Percentiles rank a stretch among this genome's conserved stretches.
These are phyloP conservation scores for Citeromyces matritensis DNA, from an alignment of 805 yeast species.

Conservation along the genomic window DNA sequence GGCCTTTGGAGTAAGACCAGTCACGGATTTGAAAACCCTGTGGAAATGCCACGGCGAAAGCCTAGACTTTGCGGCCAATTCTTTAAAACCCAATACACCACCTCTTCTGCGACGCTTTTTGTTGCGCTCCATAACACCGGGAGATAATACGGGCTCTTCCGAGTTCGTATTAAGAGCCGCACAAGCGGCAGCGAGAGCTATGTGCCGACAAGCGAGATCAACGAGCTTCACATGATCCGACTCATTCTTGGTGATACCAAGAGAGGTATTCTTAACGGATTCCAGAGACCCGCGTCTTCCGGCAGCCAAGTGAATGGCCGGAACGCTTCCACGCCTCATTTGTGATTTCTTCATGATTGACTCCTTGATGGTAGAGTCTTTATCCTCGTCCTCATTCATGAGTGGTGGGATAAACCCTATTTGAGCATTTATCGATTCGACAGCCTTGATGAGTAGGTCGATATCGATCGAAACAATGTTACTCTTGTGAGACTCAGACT, in stretches of 20 bases:
- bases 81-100: conserved; percentile 73
- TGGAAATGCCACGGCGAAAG: conserved; percentile 90
- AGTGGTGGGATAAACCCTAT: conserved; percentile 45
- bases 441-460: conserved; percentile 28
- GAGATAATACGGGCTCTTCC: background rate
- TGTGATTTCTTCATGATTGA: conserved; percentile 3
- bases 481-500: conserved; percentile 4
- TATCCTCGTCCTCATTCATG: conserved; percentile 26
- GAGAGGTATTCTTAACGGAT: conserved; percentile 2
- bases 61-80: conserved; percentile 71
- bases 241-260: conserved; percentile 35
- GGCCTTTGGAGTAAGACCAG: conserved; percentile 78
- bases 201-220: conserved; percentile 70
- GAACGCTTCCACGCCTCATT: conserved; percentile 2
- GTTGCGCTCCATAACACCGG: conserved; percentile 4
- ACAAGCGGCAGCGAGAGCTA: conserved; percentile 63
- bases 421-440: conserved; percentile 33
- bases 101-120: conserved; percentile 47
- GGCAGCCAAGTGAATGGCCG: conserved; percentile 2
- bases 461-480: conserved; percentile 28
- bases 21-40: conserved; percentile 73
- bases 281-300: conserved; percentile 1
- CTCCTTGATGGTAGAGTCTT: conserved; percentile 12
- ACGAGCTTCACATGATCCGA: conserved; percentile 56
- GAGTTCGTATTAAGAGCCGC: conserved; percentile 9